These are phyloP conservation scores for Pezicula rhizophila DNA, from an alignment of 2,329 filamentous ascomycete genomes.

Conservation along the genomic window DNA sequence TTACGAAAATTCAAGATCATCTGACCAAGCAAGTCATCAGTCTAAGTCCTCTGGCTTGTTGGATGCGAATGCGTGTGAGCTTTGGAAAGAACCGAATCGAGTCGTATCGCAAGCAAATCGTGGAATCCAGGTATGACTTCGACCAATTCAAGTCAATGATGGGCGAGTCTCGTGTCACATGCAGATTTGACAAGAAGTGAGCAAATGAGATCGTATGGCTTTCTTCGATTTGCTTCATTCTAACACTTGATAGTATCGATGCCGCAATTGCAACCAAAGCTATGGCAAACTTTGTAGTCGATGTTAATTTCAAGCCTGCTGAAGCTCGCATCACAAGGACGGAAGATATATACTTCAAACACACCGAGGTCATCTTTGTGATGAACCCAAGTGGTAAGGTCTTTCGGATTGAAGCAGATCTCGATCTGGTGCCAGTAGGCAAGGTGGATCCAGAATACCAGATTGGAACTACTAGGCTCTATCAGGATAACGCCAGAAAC, in stretches of 20 bases:
- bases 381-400: constrained; percentile 9
- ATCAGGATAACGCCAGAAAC: constrained; percentile 17
- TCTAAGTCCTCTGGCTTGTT: constrained; percentile 17
- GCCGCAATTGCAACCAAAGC: constrained; percentile 8
- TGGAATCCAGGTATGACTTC: constrained; percentile 9
- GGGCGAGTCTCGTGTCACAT: constrained; percentile 10
- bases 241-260: constrained; percentile 1
- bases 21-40: constrained; percentile 13
- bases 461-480: constrained; percentile 16
- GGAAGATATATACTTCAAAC: constrained; percentile 13
- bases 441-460: constrained; percentile 15
- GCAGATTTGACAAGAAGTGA: constrained; percentile 23
- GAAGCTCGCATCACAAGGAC: constrained; percentile 2
- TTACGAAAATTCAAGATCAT: constrained; percentile 12
- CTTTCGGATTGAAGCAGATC: constrained; percentile 22
- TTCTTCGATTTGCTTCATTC: not conserved
- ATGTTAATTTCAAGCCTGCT: constrained; percentile 14
- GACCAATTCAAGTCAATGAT: constrained; percentile 22
- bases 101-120: constrained; percentile 15
- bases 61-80: constrained; percentile 27
- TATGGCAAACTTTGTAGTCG: constrained; percentile 9
- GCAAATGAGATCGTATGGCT: constrained; percentile 3
- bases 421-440: constrained; percentile 12
- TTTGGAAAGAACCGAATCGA: constrained; percentile 23
- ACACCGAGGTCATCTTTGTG: constrained; percentile 20